phyloP scores from a whole-genome alignment of 208 protist species.

The Leishmania gerbilli region DNA sequence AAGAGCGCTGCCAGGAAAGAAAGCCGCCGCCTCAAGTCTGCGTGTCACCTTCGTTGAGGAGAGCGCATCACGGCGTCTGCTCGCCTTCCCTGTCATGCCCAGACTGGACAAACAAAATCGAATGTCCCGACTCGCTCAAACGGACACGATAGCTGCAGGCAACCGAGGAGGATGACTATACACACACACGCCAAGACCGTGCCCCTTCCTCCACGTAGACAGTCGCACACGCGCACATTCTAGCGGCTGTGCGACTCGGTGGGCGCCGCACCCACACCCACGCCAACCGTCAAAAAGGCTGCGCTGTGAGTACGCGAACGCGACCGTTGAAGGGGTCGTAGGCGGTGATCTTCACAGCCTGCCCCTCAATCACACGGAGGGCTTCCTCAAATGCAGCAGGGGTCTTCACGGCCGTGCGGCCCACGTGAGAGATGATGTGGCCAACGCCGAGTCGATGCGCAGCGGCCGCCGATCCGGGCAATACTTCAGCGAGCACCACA shows the following conservation, averaged over 20 bases:
- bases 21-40: background rate
- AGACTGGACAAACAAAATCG: background rate
- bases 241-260: no score
- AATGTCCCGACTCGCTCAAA: background rate
- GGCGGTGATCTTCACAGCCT: slow-evolving; percentile 44
- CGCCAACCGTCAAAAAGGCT: slow-evolving; percentile 8
- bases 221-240: background rate
- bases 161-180: background rate
- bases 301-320: slow-evolving; percentile 43
- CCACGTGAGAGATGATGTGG: slow-evolving; percentile 60
- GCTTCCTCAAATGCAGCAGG: slow-evolving; percentile 31
- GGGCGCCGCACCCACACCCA: background rate
- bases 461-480: slow-evolving; percentile 30
- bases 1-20: background rate
- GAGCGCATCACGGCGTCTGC: background rate
- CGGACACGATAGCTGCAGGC: background rate
- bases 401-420: slow-evolving; percentile 32
- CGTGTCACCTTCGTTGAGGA: background rate
- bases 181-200: background rate
- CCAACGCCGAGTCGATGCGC: slow-evolving; percentile 30
- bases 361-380: slow-evolving; percentile 20
- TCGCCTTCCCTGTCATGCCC: background rate
- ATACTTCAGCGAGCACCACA: slow-evolving; percentile 38
- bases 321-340: slow-evolving; percentile 50
- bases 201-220: background rate